Evolutionary conservation across 805 yeast species (phyloP).

Genomic region (Brettanomyces naardenensis): DNA sequence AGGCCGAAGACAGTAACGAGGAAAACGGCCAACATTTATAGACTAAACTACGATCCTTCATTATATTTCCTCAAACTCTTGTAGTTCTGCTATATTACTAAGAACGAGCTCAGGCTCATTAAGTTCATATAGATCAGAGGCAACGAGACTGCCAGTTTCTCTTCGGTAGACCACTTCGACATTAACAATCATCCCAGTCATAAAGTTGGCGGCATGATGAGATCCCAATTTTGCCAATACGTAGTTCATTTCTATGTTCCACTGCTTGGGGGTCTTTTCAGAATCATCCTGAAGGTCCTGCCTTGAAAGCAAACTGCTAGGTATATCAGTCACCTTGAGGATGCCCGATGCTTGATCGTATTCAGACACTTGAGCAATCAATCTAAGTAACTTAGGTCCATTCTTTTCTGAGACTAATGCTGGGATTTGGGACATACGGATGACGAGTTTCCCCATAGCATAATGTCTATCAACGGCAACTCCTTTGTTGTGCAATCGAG

Average conservation of each 20-base stretch:
- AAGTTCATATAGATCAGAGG: conserved; percentile 16
- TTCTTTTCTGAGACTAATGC: conserved; percentile 5
- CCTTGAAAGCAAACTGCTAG: conserved; percentile 8
- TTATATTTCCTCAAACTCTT: conserved; percentile 9
- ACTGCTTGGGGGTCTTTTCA: background rate
- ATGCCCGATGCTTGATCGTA: conserved; percentile 13
- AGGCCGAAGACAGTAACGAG: too few species aligned
- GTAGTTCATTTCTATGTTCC: conserved; percentile 8
- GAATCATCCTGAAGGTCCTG: background rate
- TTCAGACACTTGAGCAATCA: conserved; percentile 15
- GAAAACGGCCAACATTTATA: too few species aligned
- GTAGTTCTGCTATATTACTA: conserved; percentile 8
- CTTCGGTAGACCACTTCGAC: conserved; percentile 12
- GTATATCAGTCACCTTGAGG: conserved; percentile 7
- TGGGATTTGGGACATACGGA: conserved; percentile 11
- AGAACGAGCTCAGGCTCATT: conserved; percentile 11
- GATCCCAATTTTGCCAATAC: conserved; percentile 5
- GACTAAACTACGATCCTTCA: too few species aligned
- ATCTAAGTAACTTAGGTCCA: conserved; percentile 12
- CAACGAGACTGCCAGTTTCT: conserved; percentile 10
- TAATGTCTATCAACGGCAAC: too few species aligned
- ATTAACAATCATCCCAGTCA: conserved; percentile 17
- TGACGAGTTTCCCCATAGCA: conserved; percentile 16
- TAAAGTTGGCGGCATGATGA: conserved; percentile 5
- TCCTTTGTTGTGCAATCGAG: too few species aligned